Evolutionary conservation across 192 early-diverging fungal genomes (phyloP), one percentile per base, ranked within the genome.

Genomic region (Rhizoclosmatium sp.): DNA sequence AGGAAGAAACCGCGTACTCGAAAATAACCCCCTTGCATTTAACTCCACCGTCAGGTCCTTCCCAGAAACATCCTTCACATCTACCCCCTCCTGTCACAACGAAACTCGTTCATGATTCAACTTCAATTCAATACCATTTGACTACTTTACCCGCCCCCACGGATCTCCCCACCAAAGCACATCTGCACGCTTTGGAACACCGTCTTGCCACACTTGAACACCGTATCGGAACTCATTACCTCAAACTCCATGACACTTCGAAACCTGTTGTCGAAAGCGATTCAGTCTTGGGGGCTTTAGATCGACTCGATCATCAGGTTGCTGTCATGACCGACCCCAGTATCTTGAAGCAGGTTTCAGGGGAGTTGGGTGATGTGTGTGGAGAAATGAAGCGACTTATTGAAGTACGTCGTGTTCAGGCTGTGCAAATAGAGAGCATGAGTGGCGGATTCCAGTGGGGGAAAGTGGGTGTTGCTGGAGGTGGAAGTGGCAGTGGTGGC

Each of bases 121-220:
- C 31, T 12, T 7, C 48, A 7, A 44, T 71, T 23, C 70, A 71
- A 19, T 71, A 62, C 59, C 72, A 75, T 61, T 59, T 75, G 23
- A 14, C 45, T 2, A 14, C n/a, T 39, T 10, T 31, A 4, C 72
- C 72, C 2, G 1, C 47, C 21, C 14, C n/a, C 47, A 23, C 44
- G 23, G 54, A 58, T 23, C 47, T 71, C n/a, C 23, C 70, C 23
- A 21, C 10, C 0, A n/a, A 56, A 21, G 39, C 48, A 3, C 44
- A 71, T n/a, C 39, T 21, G 7, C 48, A 62, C n/a, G 14, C 48
- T n/a, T 39, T 75, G 12, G 56, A 59, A 46, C 14, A 14, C 14
- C 72, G 72, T 59, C 59, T 75, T 41, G 45, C 72, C 2, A 9
- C 9, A 5, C 72, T 75, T 44, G 72, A 75, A 62, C 72, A 45